Evolutionary conservation across 2,329 filamentous ascomycete species (phyloP).

Genomic region (Xylariaceae sp.): DNA sequence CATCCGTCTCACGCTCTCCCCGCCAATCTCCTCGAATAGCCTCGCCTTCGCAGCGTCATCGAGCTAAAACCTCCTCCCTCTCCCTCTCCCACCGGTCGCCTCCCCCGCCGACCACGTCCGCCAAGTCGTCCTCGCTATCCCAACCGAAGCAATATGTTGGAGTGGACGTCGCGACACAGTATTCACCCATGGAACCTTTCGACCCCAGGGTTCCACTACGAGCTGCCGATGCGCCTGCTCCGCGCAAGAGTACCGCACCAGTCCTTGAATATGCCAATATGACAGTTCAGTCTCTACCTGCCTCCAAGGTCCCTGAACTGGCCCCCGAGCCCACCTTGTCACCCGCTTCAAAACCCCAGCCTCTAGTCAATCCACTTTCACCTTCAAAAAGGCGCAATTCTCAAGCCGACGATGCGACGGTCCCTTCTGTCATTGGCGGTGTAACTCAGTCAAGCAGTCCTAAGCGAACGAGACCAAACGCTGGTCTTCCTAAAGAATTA

Average conservation of each 20-base stretch:
- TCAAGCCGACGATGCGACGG: slow-evolving; percentile 31
- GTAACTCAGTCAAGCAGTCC: slow-evolving; percentile 36
- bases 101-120: slow-evolving; percentile 30
- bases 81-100: slow-evolving; percentile 32
- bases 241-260: slow-evolving; percentile 23
- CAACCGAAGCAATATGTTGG: slow-evolving; percentile 41
- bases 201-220: slow-evolving; percentile 35
- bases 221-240: slow-evolving; percentile 30
- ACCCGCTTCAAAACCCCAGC: slow-evolving; percentile 14
- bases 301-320: slow-evolving; percentile 20
- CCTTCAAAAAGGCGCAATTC: slow-evolving; percentile 44
- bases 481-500: slow-evolving; percentile 53
- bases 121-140: slow-evolving; percentile 28
- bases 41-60: slow-evolving; percentile 38
- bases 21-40: slow-evolving; percentile 39
- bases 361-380: slow-evolving; percentile 26
- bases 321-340: slow-evolving; percentile 24
- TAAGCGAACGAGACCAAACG: slow-evolving; percentile 53
- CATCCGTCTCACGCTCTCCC: slow-evolving; percentile 34
- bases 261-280: slow-evolving; percentile 15
- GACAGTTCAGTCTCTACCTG: slow-evolving; percentile 14
- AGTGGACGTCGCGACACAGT: slow-evolving; percentile 46
- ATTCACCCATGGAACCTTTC: slow-evolving; percentile 46
- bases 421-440: slow-evolving; percentile 26
- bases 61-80: slow-evolving; percentile 37